phyloP scores from a whole-genome alignment of 208 protist genomes.

The Trypanosoma brucei region DNA sequence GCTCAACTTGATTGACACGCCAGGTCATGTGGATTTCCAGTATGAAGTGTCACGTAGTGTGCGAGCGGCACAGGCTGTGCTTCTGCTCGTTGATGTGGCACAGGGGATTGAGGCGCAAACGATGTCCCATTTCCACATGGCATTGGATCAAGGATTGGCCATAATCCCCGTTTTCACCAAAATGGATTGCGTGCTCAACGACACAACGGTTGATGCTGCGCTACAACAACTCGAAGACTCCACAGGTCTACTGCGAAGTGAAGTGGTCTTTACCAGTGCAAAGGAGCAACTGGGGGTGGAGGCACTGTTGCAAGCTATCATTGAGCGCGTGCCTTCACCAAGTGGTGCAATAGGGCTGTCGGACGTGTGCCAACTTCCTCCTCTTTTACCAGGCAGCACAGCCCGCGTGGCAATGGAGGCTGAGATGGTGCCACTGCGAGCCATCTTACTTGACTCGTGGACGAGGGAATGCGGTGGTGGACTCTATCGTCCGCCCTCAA shows the following conservation, averaged over 20 bases:
- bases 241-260: conserved; percentile 80
- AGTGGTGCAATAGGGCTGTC: conserved; percentile 45
- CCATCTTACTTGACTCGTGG: conserved; percentile 96
- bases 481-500: conserved; percentile 31
- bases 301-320: conserved; percentile 83
- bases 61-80: conserved; percentile 84
- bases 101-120: conserved; percentile 95
- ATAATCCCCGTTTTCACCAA: conserved; percentile 90
- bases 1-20: conserved; percentile 97
- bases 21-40: conserved; percentile 98
- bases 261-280: conserved; percentile 88
- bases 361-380: conserved; percentile 69
- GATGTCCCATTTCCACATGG: conserved; percentile 95
- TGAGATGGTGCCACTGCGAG: conserved; percentile 79
- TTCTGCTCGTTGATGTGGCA: conserved; percentile 90
- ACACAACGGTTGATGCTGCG: conserved; percentile 60
- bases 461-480: conserved; percentile 90
- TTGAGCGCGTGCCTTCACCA: conserved; percentile 89
- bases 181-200: conserved; percentile 78
- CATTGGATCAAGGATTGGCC: conserved; percentile 83
- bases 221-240: conserved; percentile 81
- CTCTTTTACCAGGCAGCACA: conserved; percentile 52
- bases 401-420: conserved; percentile 44
- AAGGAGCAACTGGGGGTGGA: conserved; percentile 90
- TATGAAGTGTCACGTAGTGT: conserved; percentile 95